Base-by-base conservation (phyloP, 495 filamentous ascomycete species). In the Penicillium bialowiezense region DNA sequence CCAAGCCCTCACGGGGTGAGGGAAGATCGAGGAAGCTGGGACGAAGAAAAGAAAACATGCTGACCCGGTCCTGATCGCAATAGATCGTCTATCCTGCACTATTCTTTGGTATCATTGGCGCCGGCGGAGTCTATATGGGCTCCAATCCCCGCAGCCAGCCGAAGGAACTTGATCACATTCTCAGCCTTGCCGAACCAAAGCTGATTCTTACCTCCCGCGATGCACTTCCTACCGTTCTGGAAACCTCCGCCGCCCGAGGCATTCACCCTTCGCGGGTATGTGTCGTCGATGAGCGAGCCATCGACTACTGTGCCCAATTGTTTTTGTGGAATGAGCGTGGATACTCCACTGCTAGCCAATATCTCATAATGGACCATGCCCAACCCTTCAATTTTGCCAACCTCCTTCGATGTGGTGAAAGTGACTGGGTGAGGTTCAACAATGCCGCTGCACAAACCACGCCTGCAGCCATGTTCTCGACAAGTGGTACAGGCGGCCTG, bases 401-500 rank as follows among this genome's bases (percentile, higher is more conserved):
- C 37, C 64, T 84, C 3, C 60, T 83, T 5, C 52, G 55, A 13
- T 68, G 74, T 48, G 80, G 78, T 5, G 76, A 80, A 62, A 64
- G 60, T 12, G 72, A 80, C 60, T 81, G 80, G 78, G 44, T 76
- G 35, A 65, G 65, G 12, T 80, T 84, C 52, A 56, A 75, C n/a
- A 66, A 76, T 50, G 49, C 45, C 28, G 58, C 64, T 24, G 70
- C 75, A 19, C 71, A 69, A 48, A 63, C 68, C 29, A 80, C 78
- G 1, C 76, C 74, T 3, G 75, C 78, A 2, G 74, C 75, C 41
- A 69, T 78, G 62, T 72, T 79, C 39, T 77, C 73, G 38, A 80
- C 75, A 33, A 82, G 78, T 47, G 79, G 80, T 5, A 83, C 80
- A 0, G 79, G 81, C 19, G 81, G 81, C 2, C 59, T 84, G 7